phyloP scores from a whole-genome alignment of 208 protist species.

The Leishmania arabica region DNA sequence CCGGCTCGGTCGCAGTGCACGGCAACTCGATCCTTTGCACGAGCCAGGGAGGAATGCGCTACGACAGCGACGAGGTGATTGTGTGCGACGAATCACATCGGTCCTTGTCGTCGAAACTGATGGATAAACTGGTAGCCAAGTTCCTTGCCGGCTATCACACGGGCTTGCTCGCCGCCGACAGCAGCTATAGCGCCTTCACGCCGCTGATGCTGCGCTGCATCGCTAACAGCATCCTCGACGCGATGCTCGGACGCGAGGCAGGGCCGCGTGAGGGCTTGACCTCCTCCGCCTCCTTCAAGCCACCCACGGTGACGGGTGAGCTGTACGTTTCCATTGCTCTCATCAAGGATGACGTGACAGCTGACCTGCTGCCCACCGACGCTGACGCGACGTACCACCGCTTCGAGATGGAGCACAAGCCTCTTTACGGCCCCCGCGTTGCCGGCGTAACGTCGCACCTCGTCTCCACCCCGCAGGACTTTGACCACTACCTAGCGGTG shows the following conservation, averaged over 20 bases:
- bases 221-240: slow-evolving; percentile 53
- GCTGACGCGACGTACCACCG: slow-evolving; percentile 50
- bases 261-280: slow-evolving; percentile 11
- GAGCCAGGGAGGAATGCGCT: slow-evolving; percentile 54
- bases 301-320: slow-evolving; percentile 44
- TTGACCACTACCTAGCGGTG: slow-evolving; percentile 63
- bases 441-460: slow-evolving; percentile 51
- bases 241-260: slow-evolving; percentile 20
- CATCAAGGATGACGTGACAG: slow-evolving; percentile 72
- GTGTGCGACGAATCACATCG: slow-evolving; percentile 42
- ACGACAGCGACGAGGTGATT: slow-evolving; percentile 76
- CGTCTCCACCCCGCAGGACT: slow-evolving; percentile 54
- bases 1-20: slow-evolving; percentile 59
- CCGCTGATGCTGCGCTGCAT: slow-evolving; percentile 72
- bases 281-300: slow-evolving; percentile 7
- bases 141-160: slow-evolving; percentile 65
- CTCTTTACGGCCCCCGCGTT: slow-evolving; percentile 55
- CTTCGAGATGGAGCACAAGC: slow-evolving; percentile 66
- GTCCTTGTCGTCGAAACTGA: slow-evolving; percentile 47
- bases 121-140: slow-evolving; percentile 58
- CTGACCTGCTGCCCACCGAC: slow-evolving; percentile 65
- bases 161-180: slow-evolving; percentile 69
- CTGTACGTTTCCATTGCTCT: slow-evolving; percentile 76
- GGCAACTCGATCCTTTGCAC: slow-evolving; percentile 62
- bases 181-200: slow-evolving; percentile 70